A percentile compares a stretch with the other conserved stretches of the same genome.
Conservation (phyloP, 106 monocot genomes). For the Ottelia alismoides region DNA sequence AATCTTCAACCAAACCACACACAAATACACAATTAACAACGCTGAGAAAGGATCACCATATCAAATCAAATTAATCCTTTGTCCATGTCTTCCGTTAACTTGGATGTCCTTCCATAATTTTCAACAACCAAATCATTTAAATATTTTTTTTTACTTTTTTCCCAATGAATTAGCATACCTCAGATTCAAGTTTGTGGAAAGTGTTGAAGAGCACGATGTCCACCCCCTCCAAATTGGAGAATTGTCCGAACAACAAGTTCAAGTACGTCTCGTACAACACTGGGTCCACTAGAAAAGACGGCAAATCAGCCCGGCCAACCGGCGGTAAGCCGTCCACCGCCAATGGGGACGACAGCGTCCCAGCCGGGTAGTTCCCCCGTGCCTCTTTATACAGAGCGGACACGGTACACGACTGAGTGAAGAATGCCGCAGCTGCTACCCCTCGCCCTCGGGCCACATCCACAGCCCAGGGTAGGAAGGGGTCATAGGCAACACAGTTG, state of each 20-base stretch:
- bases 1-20: no score
- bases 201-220: constrained; percentile 5
- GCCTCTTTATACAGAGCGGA: constrained; percentile 1
- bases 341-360: no score
- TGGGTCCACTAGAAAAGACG: constrained; percentile 5
- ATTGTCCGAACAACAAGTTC: constrained; percentile 1
- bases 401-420: constrained; percentile 5
- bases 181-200: background rate
- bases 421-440: background rate
- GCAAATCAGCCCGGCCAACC: background rate
- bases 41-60: no score
- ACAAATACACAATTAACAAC: no score
- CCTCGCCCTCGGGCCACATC: background rate
- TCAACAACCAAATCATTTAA: no score
- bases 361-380: no score
- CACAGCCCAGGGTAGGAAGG: constrained; percentile 2
- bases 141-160: no score
- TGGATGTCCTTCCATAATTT: no score
- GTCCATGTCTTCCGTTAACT: no score
- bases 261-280: background rate
- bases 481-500: constrained; percentile 4
- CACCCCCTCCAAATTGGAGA: constrained; percentile 1
- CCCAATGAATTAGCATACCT: background rate
- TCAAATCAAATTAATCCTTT: no score
- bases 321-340: constrained; percentile 4